phyloP scores from a whole-genome alignment of 1,284 basidiomycete species.

The Acaromyces ingoldii region DNA sequence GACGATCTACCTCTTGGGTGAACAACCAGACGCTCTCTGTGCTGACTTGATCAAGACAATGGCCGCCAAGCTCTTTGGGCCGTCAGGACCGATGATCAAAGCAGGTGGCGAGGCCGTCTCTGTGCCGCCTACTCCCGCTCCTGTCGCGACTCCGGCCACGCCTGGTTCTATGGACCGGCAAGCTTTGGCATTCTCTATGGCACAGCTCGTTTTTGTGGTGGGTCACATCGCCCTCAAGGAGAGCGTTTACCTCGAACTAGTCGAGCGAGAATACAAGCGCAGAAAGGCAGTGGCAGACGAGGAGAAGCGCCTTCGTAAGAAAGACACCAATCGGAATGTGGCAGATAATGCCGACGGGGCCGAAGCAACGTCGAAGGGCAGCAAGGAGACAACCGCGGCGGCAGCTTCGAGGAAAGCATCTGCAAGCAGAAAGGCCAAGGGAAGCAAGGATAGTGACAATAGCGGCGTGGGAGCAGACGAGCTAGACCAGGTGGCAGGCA shows the following conservation, averaged over 20 bases:
- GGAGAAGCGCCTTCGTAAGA: conserved; percentile 22
- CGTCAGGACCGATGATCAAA: background rate
- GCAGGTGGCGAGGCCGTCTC: background rate
- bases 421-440: conserved; percentile 51
- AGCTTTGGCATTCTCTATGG: conserved; percentile 67
- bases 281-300: conserved; percentile 82
- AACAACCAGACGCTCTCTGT: conserved; percentile 85
- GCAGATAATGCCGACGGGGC: background rate
- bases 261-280: conserved; percentile 95
- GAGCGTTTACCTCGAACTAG: conserved; percentile 89
- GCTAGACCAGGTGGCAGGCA: conserved; percentile 92
- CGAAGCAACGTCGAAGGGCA: conserved; percentile 35
- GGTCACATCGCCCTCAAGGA: conserved; percentile 97
- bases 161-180: no score
- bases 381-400: conserved; percentile 28
- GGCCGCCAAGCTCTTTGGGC: conserved; percentile 66
- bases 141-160: background rate
- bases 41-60: conserved; percentile 75
- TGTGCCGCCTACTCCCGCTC: background rate
- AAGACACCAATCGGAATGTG: background rate
- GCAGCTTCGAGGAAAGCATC: no score
- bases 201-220: conserved; percentile 86
- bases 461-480: conserved; percentile 59
- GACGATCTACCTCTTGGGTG: conserved; percentile 86
- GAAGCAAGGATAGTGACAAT: conserved; percentile 52